Evolutionary conservation across 805 yeast species (phyloP).

Genomic region (Scheffersomyces ergatensis): DNA sequence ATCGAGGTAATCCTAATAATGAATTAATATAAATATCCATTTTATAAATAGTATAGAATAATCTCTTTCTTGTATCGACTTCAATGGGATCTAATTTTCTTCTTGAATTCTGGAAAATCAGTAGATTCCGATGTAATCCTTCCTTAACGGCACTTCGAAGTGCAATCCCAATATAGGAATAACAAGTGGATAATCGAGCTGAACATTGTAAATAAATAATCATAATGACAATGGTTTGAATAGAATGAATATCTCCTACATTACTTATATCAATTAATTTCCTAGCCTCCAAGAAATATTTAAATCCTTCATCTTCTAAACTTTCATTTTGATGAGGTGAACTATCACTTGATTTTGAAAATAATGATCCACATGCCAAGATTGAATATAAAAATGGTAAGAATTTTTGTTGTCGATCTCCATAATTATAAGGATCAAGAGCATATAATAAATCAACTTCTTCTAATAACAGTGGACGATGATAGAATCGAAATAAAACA

Average conservation of each 20-base stretch:
- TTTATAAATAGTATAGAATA: slow-evolving; percentile 87
- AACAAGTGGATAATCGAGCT: slow-evolving; percentile 82
- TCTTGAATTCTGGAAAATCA: slow-evolving; percentile 43
- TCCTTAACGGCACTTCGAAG: slow-evolving; percentile 77
- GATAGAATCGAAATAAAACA: slow-evolving; percentile 80
- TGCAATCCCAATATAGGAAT: slow-evolving; percentile 87
- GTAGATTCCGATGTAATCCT: slow-evolving; percentile 74
- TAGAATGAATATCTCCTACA: slow-evolving; percentile 76
- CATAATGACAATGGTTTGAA: slow-evolving; percentile 85
- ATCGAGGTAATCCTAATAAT: slow-evolving; percentile 79
- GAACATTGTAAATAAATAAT: slow-evolving; percentile 84
- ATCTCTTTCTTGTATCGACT: slow-evolving; percentile 75
- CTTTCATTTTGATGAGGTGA: slow-evolving; percentile 25
- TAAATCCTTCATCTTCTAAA: slow-evolving; percentile 74
- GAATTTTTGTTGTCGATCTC: slow-evolving; percentile 70
- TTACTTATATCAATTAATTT: slow-evolving; percentile 79
- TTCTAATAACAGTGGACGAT: slow-evolving; percentile 73
- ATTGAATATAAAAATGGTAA: slow-evolving; percentile 80
- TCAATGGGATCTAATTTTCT: slow-evolving; percentile 70
- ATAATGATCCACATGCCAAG: slow-evolving; percentile 85
- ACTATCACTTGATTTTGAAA: slow-evolving; percentile 44
- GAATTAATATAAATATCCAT: slow-evolving; percentile 90
- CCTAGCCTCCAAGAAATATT: slow-evolving; percentile 77
- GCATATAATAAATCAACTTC: slow-evolving; percentile 76
- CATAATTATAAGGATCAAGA: slow-evolving; percentile 68